These are phyloP conservation scores for Hymenoscyphus albidus DNA, from an alignment of 2,329 filamentous ascomycete species.

Conservation along the genomic window DNA sequence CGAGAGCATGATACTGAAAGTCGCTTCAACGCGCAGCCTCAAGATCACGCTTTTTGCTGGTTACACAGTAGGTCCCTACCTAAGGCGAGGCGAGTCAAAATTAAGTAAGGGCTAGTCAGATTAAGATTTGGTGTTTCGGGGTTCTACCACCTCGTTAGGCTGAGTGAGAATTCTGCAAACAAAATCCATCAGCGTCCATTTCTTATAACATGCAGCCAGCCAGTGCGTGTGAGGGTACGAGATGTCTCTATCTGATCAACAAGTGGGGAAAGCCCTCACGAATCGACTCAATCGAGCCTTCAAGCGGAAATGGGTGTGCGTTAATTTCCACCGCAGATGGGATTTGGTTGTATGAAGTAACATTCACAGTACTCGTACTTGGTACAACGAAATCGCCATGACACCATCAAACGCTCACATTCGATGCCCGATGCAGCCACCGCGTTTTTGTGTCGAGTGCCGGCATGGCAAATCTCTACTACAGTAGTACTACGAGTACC, in stretches of 20 bases:
- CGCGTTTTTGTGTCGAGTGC: background rate
- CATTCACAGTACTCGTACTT: background rate
- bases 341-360: background rate
- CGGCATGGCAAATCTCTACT: background rate
- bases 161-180: background rate
- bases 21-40: background rate
- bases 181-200: background rate
- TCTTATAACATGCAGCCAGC: background rate
- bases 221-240: background rate
- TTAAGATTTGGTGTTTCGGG: background rate
- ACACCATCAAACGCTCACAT: background rate
- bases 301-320: background rate
- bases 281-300: background rate
- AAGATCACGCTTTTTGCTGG: background rate
- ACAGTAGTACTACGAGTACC: too few species aligned
- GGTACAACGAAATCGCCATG: slow-evolving; percentile 8
- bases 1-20: background rate
- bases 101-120: background rate
- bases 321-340: slow-evolving; percentile 7
- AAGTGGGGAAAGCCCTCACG: background rate
- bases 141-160: background rate
- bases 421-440: background rate
- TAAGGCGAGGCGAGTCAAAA: background rate
- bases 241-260: background rate
- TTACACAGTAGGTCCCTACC: background rate